These are phyloP conservation scores for Peniophora sp. DNA, from an alignment of 1,284 basidiomycete genomes.

Conservation along the genomic window DNA sequence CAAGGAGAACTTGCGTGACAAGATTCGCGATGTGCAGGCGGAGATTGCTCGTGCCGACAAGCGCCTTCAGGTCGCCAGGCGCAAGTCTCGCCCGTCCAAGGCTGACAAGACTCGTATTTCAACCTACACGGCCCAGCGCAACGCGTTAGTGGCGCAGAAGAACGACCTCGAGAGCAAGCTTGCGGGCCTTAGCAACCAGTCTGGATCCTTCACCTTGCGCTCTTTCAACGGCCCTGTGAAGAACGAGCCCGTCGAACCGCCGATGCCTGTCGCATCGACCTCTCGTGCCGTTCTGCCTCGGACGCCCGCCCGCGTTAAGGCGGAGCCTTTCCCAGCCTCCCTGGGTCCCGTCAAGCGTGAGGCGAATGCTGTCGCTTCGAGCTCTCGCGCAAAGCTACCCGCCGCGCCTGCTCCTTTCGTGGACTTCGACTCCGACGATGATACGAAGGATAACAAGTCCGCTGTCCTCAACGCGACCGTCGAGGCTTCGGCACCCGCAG, in stretches of 20 bases:
- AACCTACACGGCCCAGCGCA: conserved; percentile 13
- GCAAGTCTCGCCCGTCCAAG: conserved; percentile 22
- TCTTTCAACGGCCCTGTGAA: too few relatives aligned
- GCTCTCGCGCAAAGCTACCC: background rate
- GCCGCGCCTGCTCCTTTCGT: too few relatives aligned
- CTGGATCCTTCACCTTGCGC: background rate
- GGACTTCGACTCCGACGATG: background rate
- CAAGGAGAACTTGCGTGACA: conserved; percentile 10
- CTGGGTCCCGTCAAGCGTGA: too few relatives aligned
- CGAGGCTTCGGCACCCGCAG: background rate
- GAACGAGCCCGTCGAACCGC: too few relatives aligned
- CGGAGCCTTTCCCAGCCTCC: background rate
- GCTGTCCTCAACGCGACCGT: background rate
- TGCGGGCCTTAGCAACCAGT: conserved; percentile 9
- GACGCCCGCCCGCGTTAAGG: background rate
- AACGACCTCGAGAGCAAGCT: conserved; percentile 18
- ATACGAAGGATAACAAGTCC: background rate
- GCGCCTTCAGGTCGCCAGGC: conserved; percentile 13
- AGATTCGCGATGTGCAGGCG: conserved; percentile 20
- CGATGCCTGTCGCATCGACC: background rate
- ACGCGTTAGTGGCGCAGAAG: conserved; percentile 16
- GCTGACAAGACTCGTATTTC: conserved; percentile 21
- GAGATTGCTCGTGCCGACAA: conserved; percentile 17
- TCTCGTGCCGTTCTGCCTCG: conserved; percentile 1
- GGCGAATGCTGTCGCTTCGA: background rate